Conservation (phyloP, 176 grass and related monocot genomes). For the Chrysopogon serrulatus region DNA sequence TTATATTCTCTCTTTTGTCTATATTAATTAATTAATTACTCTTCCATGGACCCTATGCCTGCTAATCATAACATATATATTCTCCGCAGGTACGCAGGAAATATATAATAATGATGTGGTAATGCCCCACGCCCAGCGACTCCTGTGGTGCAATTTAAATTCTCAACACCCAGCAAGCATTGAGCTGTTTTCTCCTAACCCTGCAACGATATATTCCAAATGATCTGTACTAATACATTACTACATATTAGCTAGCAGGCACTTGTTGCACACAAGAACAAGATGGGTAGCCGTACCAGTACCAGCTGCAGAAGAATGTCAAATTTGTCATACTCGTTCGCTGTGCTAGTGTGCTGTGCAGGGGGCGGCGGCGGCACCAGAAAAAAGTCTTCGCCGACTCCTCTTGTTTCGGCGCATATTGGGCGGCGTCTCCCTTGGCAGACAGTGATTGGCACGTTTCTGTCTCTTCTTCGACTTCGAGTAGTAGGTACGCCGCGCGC, state of each 20-base stretch:
- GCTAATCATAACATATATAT: not conserved
- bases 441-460: slow-evolving; percentile 32
- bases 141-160: not conserved
- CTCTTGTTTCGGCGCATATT: slow-evolving; percentile 35
- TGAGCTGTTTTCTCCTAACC: slow-evolving; percentile 22
- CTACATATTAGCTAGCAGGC: not conserved
- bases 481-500: slow-evolving; percentile 35
- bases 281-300: not conserved
- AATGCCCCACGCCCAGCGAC: not conserved
- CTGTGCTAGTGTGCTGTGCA: slow-evolving; percentile 7
- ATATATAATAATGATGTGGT: not conserved
- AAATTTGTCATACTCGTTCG: slow-evolving; percentile 16
- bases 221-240: not conserved
- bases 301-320: slow-evolving; percentile 10
- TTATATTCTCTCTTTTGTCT: not conserved
- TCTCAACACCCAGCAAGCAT: not conserved
- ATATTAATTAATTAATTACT: no score
- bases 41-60: not conserved
- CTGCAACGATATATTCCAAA: not conserved
- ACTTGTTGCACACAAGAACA: not conserved
- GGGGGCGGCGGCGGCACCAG: not conserved
- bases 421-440: not conserved
- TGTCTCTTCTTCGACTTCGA: not conserved
- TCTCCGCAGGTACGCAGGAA: not conserved
- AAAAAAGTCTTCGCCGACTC: slow-evolving; percentile 19